Conservation (phyloP, 305 asterid genomes). For the Fraxinus latifolia region DNA sequence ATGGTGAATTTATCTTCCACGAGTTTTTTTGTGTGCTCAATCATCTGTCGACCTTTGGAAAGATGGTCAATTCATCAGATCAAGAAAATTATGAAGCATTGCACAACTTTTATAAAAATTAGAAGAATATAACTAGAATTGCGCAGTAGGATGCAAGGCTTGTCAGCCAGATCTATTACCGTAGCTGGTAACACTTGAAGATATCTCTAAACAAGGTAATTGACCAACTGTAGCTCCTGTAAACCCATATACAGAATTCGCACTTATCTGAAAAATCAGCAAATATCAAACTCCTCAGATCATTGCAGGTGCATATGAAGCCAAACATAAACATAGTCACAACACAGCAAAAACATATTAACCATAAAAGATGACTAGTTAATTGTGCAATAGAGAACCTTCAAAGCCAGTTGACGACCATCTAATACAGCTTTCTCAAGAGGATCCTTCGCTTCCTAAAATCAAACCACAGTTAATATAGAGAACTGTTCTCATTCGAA, state of each 20-base stretch:
- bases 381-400: conserved; percentile 46
- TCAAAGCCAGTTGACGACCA: conserved; percentile 97
- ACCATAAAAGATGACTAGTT: conserved; percentile 1
- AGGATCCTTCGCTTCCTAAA: conserved; percentile 96
- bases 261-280: conserved; percentile 72
- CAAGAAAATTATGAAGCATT: conserved; percentile 26
- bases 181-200: conserved; percentile 99
- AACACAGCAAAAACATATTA: conserved; percentile 8
- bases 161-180: conserved; percentile 49
- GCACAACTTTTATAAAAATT: background rate
- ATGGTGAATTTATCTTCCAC: conserved; percentile 90
- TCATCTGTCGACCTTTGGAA: conserved; percentile 91
- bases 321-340: conserved; percentile 10
- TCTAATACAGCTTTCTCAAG: conserved; percentile 92
- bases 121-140: conserved; percentile 10
- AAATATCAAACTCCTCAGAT: conserved; percentile 28
- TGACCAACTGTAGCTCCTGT: conserved; percentile 99
- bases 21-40: conserved; percentile 91
- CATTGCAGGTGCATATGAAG: background rate
- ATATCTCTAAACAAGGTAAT: conserved; percentile 95
- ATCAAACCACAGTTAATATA: conserved; percentile 27
- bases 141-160: conserved; percentile 8
- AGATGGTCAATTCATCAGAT: conserved; percentile 24
- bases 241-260: conserved; percentile 97
- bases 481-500: conserved; percentile 4